Evolutionary conservation across 2,329 filamentous ascomycete species (phyloP), one percentile per base, ranked within the genome.

Genomic region (Rhynchosporium secalis): DNA sequence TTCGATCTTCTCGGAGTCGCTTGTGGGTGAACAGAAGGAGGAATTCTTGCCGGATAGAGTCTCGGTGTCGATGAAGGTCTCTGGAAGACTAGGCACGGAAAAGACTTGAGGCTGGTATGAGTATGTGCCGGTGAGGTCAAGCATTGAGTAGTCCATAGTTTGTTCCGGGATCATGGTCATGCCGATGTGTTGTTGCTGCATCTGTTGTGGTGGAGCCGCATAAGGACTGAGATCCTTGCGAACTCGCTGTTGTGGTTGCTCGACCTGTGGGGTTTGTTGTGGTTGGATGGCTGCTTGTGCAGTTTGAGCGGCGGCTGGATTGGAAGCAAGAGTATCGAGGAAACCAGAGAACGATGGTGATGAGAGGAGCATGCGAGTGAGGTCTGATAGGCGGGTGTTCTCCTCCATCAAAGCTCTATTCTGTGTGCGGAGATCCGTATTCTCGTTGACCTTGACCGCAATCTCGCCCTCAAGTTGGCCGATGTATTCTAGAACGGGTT

Each of bases 401-500:
- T 96, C 92, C 52, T 96, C 91, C 69, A 86, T 79, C 20, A 99
- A 83, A 43, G 89, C 87, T 55, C 86, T 85, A 80, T 97, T 98
- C 77, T 96, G 88, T 41, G 83, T 78, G 66, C 90, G 89, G 40
- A 97, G 83, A 51, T 92, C 89, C 67, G 88, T 89, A 69, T 89
- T 88, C 80, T 98, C 94, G 68, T 88, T 90, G 46, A 89, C 87
- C 79, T 95, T 96, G 72, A 81, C 82, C 60, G 91, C 89, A 70
- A 97, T 89, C 76, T 98, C 94, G 66, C 85, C 82, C 80, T 99
- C 95, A 15, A 99, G 89, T 77, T 98, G 93, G 66, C 86, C 85
- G 74, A 99, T 98, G 80, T 98, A 98, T 83, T 98, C 95, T 98
- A 72, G 47, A 31, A n/a, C 36, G 61, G 47, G 76, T 91, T 82